Base-by-base conservation (phyloP, 2,329 filamentous ascomycete genomes). In the Aspergillus fumigatus region DNA sequence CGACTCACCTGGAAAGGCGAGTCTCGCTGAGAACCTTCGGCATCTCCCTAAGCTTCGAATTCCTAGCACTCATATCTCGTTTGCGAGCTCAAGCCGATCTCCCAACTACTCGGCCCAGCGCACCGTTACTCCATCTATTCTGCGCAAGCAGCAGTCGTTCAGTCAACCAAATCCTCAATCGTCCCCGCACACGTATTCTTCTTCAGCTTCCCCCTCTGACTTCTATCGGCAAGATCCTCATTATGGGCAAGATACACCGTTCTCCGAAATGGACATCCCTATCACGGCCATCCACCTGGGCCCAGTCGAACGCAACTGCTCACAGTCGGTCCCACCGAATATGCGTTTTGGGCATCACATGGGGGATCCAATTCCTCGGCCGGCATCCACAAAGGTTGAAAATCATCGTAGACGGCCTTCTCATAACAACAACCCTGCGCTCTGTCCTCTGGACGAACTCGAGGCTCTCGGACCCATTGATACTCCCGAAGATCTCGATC, bases 31-130 rank as follows among this genome's bases (percentile, higher is more conserved):
- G 45, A 54, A 52, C 17, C 52, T 52, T 21, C 47, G 49, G 1
- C 49, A 47, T 11, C 49, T 50, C 14, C 40, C 32, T 3, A 50
- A 38, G 40, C 43, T 50, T 3, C 57, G 55, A 43, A 60, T 68
- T 6, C 62, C 68, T 38, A 69, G 21, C 86, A 87, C 3, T 88
- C 88, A 63, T 85, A 89, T 76, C 78, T 87, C 64, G 81, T 40
- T 40, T 6, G 26, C 26, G 2, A 27, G 6, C 26, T 5, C 8
- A 2, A 27, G 49, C 68, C 71, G 48, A 52, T 64, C 57, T 54
- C 63, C 61, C 4, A 40, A n/a, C 35, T 40, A 40, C 35, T 59
- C 57, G 23, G 62, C 63, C 7, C 64, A 67, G 50, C 60, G 64
- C 5, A 27, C 26, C 26, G 8, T 27, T 5, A 27, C 26, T 27